These are phyloP conservation scores for Chalara sp. DNA, from an alignment of 2,329 filamentous ascomycete species.

Conservation along the genomic window DNA sequence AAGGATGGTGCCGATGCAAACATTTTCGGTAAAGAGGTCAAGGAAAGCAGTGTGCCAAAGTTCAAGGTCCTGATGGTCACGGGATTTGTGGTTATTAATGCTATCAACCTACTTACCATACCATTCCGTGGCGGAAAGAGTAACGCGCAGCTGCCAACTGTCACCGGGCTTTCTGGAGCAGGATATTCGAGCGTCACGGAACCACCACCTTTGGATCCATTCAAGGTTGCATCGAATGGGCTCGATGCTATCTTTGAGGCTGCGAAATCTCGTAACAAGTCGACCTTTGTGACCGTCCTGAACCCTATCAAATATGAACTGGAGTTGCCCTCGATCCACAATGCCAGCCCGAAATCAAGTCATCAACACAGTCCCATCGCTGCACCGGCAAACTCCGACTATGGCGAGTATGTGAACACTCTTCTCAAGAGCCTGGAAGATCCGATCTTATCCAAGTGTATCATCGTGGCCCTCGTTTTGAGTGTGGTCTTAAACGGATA, in stretches of 20 bases:
- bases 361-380: slow-evolving; percentile 10
- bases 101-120: slow-evolving; percentile 83
- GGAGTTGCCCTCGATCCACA: slow-evolving; percentile 61
- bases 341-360: slow-evolving; percentile 32
- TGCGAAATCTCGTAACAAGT: slow-evolving; percentile 58
- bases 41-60: slow-evolving; percentile 84
- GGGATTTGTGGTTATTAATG: slow-evolving; percentile 85
- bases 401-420: slow-evolving; percentile 78
- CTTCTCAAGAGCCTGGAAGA: slow-evolving; percentile 93
- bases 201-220: slow-evolving; percentile 80
- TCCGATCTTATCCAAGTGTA: slow-evolving; percentile 95
- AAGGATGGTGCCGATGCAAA: slow-evolving; percentile 47
- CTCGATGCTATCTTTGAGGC: slow-evolving; percentile 70
- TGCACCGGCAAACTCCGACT: slow-evolving; percentile 47
- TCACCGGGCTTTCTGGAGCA: slow-evolving; percentile 46
- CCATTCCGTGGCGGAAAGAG: slow-evolving; percentile 66
- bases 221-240: slow-evolving; percentile 90
- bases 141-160: slow-evolving; percentile 41
- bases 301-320: slow-evolving; percentile 96
- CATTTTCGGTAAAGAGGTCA: slow-evolving; percentile 81
- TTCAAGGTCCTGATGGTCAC: slow-evolving; percentile 98
- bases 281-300: slow-evolving; percentile 77
- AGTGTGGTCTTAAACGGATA: slow-evolving; percentile 95
- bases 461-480: slow-evolving; percentile 80
- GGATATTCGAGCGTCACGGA: slow-evolving; percentile 60